Evolutionary conservation across 176 grass and related monocot genomes (phyloP), one percentile per base, ranked within the genome.

Genomic region (Carex littledalei): DNA sequence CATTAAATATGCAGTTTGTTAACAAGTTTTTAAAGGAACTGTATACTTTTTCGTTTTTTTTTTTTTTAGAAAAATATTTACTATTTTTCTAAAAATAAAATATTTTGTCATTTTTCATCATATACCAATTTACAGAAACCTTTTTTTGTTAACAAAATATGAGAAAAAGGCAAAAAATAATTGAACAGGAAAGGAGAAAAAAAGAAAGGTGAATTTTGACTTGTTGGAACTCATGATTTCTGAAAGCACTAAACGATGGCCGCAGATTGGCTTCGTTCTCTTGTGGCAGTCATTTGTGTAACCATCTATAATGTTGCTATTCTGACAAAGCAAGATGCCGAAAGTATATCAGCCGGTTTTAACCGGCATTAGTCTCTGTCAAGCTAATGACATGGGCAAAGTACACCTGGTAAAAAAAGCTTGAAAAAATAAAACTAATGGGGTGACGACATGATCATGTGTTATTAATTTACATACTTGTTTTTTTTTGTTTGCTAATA

Each of bases 231-330:
- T 24, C 71, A 26, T 50, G 9, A 75, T 74, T 74, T 74, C 18
- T 74, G 8, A 49, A 72, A 26, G 71, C 71, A 75, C 71, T 75
- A 75, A 75, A 75, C 5, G 71, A 24, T 26, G 71, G 45, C 37
- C 20, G 26, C 8, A 52, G 2, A 70, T 41, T 9, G 16, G 34
- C 15, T 70, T 5, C 1, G 34, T 39, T 70, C 6, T 70, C 1
- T n/a, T n/a, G 67, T 9, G 34, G 29, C 34, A 12, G 5, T 39
- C 0, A n/a, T 43, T 43, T 1, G 34, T 70, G 67, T 41, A 41
- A 0, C 67, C 15, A 70, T 70, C 16, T 41, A 7, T 70, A 32
- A 7, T 15, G 6, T 34, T 37, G 26, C 29, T 37, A 37, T 37
- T 39, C 3, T 31, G 14, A 68, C 65, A 68, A 66, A 31, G 63